phyloP scores from a whole-genome alignment of 2,329 filamentous ascomycete genomes.

The Emergomyces orientalis region DNA sequence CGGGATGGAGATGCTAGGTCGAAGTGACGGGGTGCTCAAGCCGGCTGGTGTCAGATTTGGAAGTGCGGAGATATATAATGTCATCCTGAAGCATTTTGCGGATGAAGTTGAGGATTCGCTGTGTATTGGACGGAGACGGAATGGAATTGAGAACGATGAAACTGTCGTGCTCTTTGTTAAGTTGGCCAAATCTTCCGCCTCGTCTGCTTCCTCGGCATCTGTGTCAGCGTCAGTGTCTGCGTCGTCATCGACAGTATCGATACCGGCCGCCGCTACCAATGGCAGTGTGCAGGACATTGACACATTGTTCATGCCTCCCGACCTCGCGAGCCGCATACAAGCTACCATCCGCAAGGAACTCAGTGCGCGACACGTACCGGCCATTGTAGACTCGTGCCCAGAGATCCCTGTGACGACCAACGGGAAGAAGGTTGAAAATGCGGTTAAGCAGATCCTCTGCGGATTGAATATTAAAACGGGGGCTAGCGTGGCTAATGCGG shows the following conservation, averaged over 20 bases:
- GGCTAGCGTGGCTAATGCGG: constrained; percentile 86
- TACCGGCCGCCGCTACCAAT: constrained; percentile 8
- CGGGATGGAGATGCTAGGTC: constrained; percentile 80
- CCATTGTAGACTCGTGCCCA: constrained; percentile 67
- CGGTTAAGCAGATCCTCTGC: constrained; percentile 91
- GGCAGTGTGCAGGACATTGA: constrained; percentile 13
- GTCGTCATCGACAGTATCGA: constrained; percentile 12
- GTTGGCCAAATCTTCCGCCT: constrained; percentile 42
- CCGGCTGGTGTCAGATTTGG: constrained; percentile 87
- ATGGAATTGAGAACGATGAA: constrained; percentile 65
- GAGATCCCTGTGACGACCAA: constrained; percentile 90
- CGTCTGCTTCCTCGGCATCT: constrained; percentile 1
- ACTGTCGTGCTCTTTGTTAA: constrained; percentile 83
- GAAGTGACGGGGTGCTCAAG: constrained; percentile 88
- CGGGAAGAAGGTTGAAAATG: constrained; percentile 96
- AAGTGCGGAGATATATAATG: constrained; percentile 90
- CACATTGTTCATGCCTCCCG: constrained; percentile 49
- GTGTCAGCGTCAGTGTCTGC: neutral
- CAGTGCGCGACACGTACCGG: constrained; percentile 82
- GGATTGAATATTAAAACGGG: constrained; percentile 79
- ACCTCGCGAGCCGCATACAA: constrained; percentile 57
- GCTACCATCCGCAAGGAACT: constrained; percentile 63
- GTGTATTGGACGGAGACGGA: constrained; percentile 68
- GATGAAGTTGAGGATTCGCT: constrained; percentile 72
- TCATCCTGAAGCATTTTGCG: constrained; percentile 76